Evolutionary conservation across 805 yeast species (phyloP).

Genomic region (Hyphopichia homilentoma): DNA sequence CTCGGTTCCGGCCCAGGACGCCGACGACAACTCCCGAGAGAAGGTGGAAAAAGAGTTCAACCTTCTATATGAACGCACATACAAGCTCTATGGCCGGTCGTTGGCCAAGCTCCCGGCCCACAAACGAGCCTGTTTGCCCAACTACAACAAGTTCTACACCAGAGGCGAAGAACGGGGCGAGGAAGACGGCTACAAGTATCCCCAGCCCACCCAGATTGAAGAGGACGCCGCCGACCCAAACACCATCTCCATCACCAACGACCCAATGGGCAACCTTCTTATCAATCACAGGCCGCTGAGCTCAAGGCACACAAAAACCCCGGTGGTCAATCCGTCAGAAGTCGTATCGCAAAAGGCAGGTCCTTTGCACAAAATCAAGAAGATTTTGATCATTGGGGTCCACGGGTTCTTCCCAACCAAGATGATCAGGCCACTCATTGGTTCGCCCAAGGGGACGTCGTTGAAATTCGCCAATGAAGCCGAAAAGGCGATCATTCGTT

Average conservation of each 20-base stretch:
- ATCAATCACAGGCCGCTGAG: slow-evolving; percentile 25
- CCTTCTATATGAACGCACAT: slow-evolving; percentile 31
- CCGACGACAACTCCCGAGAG: slow-evolving; percentile 8
- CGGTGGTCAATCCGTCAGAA: slow-evolving; percentile 10
- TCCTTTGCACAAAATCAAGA: slow-evolving; percentile 37
- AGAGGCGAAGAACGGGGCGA: slow-evolving; percentile 2
- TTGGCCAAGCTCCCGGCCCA: slow-evolving; percentile 31
- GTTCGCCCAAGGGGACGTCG: slow-evolving; percentile 97
- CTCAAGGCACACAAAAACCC: slow-evolving; percentile 2
- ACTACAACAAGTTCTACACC: slow-evolving; percentile 28
- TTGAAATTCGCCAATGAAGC: slow-evolving; percentile 88
- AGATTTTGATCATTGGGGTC: slow-evolving; percentile 82
- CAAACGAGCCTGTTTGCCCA: slow-evolving; percentile 39
- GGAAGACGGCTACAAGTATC: slow-evolving; percentile 9
- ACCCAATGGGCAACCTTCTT: slow-evolving; percentile 37
- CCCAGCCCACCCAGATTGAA: slow-evolving; percentile 20
- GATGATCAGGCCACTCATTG: slow-evolving; percentile 80
- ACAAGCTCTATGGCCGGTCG: slow-evolving; percentile 35
- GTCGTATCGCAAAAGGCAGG: slow-evolving; percentile 24
- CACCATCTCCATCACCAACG: slow-evolving; percentile 36
- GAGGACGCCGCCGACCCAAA: slow-evolving; percentile 28
- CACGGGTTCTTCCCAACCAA: slow-evolving; percentile 95
- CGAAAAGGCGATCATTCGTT: slow-evolving; percentile 66
- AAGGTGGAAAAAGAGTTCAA: slow-evolving; percentile 29
- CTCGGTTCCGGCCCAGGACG: slow-evolving; percentile 5